These are phyloP conservation scores for Tuber calosporum DNA, from an alignment of 495 filamentous ascomycete genomes.

Conservation along the genomic window DNA sequence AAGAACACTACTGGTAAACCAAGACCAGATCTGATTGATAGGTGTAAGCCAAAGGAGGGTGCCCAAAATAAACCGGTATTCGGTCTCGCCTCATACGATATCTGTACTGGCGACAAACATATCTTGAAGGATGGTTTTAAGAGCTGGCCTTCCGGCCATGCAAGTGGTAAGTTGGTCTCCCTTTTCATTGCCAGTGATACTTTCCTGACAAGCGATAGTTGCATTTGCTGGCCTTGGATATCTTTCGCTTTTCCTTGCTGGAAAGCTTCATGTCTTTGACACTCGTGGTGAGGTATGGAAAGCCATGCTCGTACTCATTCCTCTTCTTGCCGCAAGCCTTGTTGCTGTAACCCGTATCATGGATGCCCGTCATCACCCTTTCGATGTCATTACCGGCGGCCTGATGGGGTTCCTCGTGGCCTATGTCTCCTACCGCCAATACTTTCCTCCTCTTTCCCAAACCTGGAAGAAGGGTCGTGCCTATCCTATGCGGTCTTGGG, in stretches of 20 bases:
- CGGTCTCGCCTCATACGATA: slow-evolving; percentile 57
- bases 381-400: slow-evolving; percentile 76
- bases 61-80: slow-evolving; percentile 44
- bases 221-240: slow-evolving; percentile 78
- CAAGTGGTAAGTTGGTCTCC: slow-evolving; percentile 40
- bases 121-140: slow-evolving; percentile 79
- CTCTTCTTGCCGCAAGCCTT: slow-evolving; percentile 52
- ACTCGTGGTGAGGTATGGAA: slow-evolving; percentile 47
- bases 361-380: slow-evolving; percentile 82
- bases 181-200: slow-evolving; percentile 35
- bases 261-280: slow-evolving; percentile 52
- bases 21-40: slow-evolving; percentile 67
- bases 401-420: slow-evolving; percentile 54
- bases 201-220: slow-evolving; percentile 46
- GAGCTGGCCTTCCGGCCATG: slow-evolving; percentile 71
- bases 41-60: slow-evolving; percentile 43
- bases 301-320: slow-evolving; percentile 56
- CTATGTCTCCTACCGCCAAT: slow-evolving; percentile 51
- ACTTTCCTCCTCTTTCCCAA: slow-evolving; percentile 53
- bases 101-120: slow-evolving; percentile 59
- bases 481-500: slow-evolving; percentile 58
- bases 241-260: slow-evolving; percentile 61
- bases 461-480: slow-evolving; percentile 56
- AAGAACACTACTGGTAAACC: slow-evolving; percentile 86
- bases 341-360: slow-evolving; percentile 58